Evolutionary conservation across 2,329 filamentous ascomycete species (phyloP), one percentile per base, ranked within the genome.

Genomic region (Aspergillus felis): DNA sequence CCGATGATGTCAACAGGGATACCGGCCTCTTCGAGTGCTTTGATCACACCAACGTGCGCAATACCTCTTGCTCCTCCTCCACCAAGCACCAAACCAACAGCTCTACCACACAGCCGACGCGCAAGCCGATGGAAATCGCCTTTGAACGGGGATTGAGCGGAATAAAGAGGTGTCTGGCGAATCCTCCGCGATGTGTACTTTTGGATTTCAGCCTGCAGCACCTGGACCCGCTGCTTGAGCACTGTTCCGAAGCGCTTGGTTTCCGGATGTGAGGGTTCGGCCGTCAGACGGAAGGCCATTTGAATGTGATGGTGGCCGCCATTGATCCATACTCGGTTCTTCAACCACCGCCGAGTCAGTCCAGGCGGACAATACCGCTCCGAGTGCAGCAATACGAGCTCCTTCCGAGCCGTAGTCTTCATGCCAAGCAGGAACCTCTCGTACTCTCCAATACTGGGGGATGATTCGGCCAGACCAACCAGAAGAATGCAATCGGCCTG

Each of bases 271-370:
- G 89, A 85, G 2, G 92, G 90, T 62, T 96, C 87, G 1, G 87
- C 79, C 49, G 89, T 88, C 3, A 87, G 82, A 42, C 88, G 85
- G 72, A 94, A 93, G 0, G 89, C 83, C 94, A 99, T 97, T 68
- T 99, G 94, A 12, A 99, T 90, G 66, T 99, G 94, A 69, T 96
- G 94, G 71, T 99, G 95, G 4, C 93, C 93, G 17, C 94, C 94
- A 64, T 97, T 99, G 74, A 99, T 94, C 94, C 94, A 99, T 60
- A 96, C 87, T 1, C 94, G 88, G 68, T 96, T 97, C 60, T 88
- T 86, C 14, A 99, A 78, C 94, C 94, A 99, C 32, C 89, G 86
- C 53, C 94, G 82, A 0, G 94, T 97, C 38, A 96, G 74, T 0
- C 94, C 94, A 4, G 92, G 87, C 0, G 84, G 82, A 47, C 91